Evolutionary conservation across 345 rosid genomes (phyloP), one percentile per base, ranked within the genome.

Genomic region (Lagerstroemia speciosa): DNA sequence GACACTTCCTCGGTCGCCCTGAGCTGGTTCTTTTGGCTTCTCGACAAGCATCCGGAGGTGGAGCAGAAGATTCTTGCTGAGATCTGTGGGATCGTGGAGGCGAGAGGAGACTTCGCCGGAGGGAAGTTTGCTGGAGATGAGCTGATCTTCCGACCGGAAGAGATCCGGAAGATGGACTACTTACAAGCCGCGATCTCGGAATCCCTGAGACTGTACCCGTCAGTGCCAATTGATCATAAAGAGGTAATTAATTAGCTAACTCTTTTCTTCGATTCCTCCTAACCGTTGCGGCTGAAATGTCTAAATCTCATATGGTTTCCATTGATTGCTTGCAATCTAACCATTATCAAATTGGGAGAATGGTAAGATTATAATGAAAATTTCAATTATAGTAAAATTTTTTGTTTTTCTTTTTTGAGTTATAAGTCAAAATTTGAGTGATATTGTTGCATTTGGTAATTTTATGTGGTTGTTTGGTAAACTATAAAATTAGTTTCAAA

Each of bases 1-100:
- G 99, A 94, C 71, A 91, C 99, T 20, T 94, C 98, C 11, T 91
- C 99, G 0, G 99, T 91, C 50, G 98, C 98, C 26, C 17, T 94
- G 73, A 88, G 95, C 73, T 91, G 99, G 99, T 94, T 89, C 65
- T 89, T 89, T 75, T 91, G 99, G 99, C 73, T 94, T 71, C 77
- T 94, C 34, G 85, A 83, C 65, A 74, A 74, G 81, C 85, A 86
- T 67, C 93, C 92, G 0, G 67, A 19, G 1, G 96, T 83, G 3
- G 93, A 91, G 74, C 83, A 85, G 68, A 83, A 78, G 67, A 88
- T 91, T 58, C 74, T 89, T 2, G 69, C 36, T 38, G 99, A 94
- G 77, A 70, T 89, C 2, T 76, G 83, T 73, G 80, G 78, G 76
- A 77, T 88, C 29, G 65, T 84, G 57, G 75, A 72, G 48, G 87